These are phyloP conservation scores for Fomitopsis palustris DNA, from an alignment of 1,284 basidiomycete genomes.

Conservation along the genomic window DNA sequence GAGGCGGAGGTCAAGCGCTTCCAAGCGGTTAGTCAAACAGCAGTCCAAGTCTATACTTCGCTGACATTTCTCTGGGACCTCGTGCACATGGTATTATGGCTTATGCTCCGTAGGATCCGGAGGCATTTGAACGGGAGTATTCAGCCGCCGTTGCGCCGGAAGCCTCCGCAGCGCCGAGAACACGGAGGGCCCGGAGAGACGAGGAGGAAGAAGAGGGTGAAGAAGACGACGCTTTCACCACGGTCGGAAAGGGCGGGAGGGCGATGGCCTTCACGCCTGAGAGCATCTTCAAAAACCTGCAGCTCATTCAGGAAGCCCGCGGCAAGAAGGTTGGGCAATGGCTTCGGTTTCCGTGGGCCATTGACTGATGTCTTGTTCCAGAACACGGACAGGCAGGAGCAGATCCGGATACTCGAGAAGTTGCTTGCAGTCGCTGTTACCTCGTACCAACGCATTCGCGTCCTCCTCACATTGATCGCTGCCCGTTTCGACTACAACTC, in stretches of 20 bases:
- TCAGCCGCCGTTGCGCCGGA: conserved; percentile 49
- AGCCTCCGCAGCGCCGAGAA: conserved; percentile 39
- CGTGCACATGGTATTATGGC: background rate
- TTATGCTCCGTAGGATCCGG: conserved; percentile 67
- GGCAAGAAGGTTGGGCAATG: conserved; percentile 79
- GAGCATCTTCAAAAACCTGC: conserved; percentile 90
- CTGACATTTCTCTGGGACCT: background rate
- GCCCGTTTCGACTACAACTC: conserved; percentile 98
- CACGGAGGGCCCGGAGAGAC: conserved; percentile 39
- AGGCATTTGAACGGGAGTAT: conserved; percentile 82
- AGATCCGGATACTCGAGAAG: conserved; percentile 88
- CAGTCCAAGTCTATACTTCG: conserved; percentile 20
- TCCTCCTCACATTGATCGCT: conserved; percentile 90
- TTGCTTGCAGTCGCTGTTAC: conserved; percentile 87
- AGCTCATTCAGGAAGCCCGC: conserved; percentile 90
- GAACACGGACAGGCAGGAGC: conserved; percentile 96
- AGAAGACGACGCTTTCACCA: conserved; percentile 78
- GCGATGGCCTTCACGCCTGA: conserved; percentile 84
- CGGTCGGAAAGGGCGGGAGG: conserved; percentile 90
- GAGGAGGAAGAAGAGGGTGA: conserved; percentile 43
- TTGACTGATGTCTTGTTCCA: conserved; percentile 27
- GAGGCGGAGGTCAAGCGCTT: conserved; percentile 81
- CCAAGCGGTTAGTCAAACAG: conserved; percentile 52
- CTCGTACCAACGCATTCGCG: conserved; percentile 91
- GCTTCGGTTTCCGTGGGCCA: background rate